Base-by-base conservation (phyloP, 495 filamentous ascomycete genomes). In the Tuber melanosporum region DNA sequence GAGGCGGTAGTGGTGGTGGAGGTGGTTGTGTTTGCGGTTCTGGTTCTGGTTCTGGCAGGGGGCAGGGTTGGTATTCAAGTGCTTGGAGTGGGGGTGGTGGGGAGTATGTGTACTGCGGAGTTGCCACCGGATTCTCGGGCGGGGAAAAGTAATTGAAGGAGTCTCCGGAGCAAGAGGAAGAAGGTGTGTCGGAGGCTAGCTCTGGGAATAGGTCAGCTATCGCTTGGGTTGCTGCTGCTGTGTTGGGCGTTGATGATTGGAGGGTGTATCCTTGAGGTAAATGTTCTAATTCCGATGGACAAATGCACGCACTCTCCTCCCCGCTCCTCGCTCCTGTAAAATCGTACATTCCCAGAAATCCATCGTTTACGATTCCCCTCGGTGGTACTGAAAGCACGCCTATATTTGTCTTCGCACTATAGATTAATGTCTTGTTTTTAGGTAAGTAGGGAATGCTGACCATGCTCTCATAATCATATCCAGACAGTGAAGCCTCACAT, bases 181-280 rank as follows among this genome's bases (percentile, higher is more conserved):
- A 17, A 22, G 41, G 26, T 22, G 46, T 71, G 0, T 69, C 32
- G 2, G 41, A 45, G 19, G 26, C 22, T 44, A 80, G 52, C 42
- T 80, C 78, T 3, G 78, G 78, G 52, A 80, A 80, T 41, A 80
- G 66, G 36, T 80, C 78, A 1, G 71, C 74, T 26, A 80, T 72
- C 66, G 78, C 74, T 10, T 57, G 77, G 22, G 66, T 73, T n/a
- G 77, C 78, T 71, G 77, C 77, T 10, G 52, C 43, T 20, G 78
- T 73, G 42, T 36, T 66, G n/a, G 57, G 57, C 17, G 26, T 32
- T 36, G 57, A 1, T 49, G 71, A 44, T 19, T 71, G 0, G 73
- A 42, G 71, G 39, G 26, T 36, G 57, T 66, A 66, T 15, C 1
- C 26, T 6, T 66, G 57, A 7, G 57, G 57, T 7, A 66, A 36